These are phyloP conservation scores for Aquilaria sinensis DNA, from an alignment of 345 rosid genomes.

Conservation along the genomic window DNA sequence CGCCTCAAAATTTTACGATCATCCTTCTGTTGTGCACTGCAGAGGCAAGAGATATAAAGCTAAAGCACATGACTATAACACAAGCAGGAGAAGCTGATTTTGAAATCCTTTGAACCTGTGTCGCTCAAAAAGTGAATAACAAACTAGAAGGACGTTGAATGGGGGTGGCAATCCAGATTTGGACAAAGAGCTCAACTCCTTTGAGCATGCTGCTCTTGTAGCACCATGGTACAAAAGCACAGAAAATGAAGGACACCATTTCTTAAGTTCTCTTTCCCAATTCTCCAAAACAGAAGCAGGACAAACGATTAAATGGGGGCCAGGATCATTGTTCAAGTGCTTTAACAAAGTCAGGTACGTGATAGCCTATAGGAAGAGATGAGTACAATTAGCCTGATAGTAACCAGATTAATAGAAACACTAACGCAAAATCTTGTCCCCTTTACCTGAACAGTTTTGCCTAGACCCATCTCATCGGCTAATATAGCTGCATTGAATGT, in stretches of 20 bases:
- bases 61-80: slow-evolving; percentile 5
- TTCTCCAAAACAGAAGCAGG: slow-evolving; percentile 97
- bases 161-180: slow-evolving; percentile 86
- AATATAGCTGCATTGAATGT: slow-evolving; percentile 66
- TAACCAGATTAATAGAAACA: slow-evolving; percentile 6
- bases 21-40: slow-evolving; percentile 93
- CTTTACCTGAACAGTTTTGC: slow-evolving; percentile 94
- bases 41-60: slow-evolving; percentile 21
- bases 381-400: slow-evolving; percentile 11
- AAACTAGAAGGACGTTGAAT: slow-evolving; percentile 88
- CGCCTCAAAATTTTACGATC: slow-evolving; percentile 86
- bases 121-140: slow-evolving; percentile 93
- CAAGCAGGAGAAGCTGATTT: slow-evolving; percentile 14
- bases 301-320: slow-evolving; percentile 95
- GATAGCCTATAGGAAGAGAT: slow-evolving; percentile 55
- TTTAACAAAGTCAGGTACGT: slow-evolving; percentile 75
- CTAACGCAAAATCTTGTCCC: slow-evolving; percentile 6
- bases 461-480: slow-evolving; percentile 99
- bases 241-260: slow-evolving; percentile 97
- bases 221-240: slow-evolving; percentile 88
- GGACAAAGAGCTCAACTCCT: slow-evolving; percentile 66
- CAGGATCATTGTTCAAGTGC: slow-evolving; percentile 76
- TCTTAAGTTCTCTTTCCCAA: slow-evolving; percentile 96
- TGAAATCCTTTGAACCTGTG: slow-evolving; percentile 59
- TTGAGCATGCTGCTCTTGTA: slow-evolving; percentile 70